Evolutionary conservation across 768 basidiomycete genomes (phyloP).

Genomic region (Tricholoma furcatifolium): DNA sequence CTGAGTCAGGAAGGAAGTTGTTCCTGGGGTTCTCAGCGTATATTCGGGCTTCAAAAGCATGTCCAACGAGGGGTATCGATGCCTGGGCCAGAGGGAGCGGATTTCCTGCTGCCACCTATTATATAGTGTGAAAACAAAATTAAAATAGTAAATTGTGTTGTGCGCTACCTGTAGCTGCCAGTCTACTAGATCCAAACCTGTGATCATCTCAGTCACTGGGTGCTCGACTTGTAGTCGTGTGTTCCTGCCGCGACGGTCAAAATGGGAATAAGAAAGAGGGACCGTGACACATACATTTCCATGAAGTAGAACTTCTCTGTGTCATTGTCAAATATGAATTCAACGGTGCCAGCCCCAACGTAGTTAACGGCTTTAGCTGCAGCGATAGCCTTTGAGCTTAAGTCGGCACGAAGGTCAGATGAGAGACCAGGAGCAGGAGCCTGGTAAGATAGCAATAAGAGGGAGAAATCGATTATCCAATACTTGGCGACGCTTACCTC

Average conservation of each 20-base stretch:
- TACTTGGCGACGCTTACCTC: conserved; percentile 47
- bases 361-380: conserved; percentile 93
- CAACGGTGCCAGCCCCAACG: conserved; percentile 91
- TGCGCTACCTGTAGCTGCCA: conserved; percentile 81
- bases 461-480: neutral
- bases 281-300: conserved; percentile 70
- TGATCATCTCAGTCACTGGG: conserved; percentile 94
- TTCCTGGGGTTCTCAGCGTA: conserved; percentile 95
- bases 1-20: conserved; percentile 91
- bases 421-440: conserved; percentile 91
- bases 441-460: conserved; percentile 30
- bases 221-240: conserved; percentile 87
- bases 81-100: conserved; percentile 75
- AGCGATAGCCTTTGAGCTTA: conserved; percentile 85
- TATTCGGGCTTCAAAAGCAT: conserved; percentile 93
- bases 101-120: conserved; percentile 85
- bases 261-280: neutral
- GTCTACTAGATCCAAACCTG: conserved; percentile 90
- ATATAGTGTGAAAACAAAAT: neutral
- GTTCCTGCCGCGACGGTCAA: conserved; percentile 50
- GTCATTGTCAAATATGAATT: conserved; percentile 96
- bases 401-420: conserved; percentile 71
- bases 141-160: neutral
- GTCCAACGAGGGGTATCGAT: conserved; percentile 83
- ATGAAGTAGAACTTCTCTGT: conserved; percentile 88